These are phyloP conservation scores for Silybum marianum DNA, from an alignment of 129 eudicot genomes.

Conservation along the genomic window DNA sequence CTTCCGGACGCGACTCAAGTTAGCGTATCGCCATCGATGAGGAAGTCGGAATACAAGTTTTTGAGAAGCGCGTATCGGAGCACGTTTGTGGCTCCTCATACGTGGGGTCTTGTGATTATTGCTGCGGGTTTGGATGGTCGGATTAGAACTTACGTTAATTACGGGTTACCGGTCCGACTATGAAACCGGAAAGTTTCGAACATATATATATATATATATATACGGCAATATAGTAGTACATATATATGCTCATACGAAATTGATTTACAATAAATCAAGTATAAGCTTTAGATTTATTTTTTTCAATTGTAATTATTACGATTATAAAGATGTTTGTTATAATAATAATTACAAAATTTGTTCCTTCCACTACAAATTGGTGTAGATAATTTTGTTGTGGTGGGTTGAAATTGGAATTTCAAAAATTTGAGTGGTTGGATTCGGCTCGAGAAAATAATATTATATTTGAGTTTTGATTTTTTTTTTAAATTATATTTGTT, in stretches of 20 bases:
- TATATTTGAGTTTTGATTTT: too few species aligned
- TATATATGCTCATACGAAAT: background rate
- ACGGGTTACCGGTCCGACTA: slow-evolving; percentile 61
- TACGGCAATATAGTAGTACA: background rate
- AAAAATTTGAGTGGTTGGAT: too few species aligned
- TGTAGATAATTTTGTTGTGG: too few species aligned
- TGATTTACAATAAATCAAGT: background rate
- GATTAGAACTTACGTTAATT: slow-evolving; percentile 70
- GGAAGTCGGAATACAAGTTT: slow-evolving; percentile 26
- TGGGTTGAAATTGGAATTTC: too few species aligned
- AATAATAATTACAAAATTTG: background rate
- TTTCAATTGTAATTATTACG: background rate
- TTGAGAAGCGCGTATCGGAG: slow-evolving; percentile 18
- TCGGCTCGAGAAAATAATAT: too few species aligned
- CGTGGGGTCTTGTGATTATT: slow-evolving; percentile 84
- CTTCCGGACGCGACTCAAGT: slow-evolving; percentile 48
- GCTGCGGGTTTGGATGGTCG: slow-evolving; percentile 69
- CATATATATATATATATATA: background rate
- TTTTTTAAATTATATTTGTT: too few species aligned
- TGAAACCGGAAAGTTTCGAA: slow-evolving; percentile 21
- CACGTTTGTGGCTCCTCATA: slow-evolving; percentile 34
- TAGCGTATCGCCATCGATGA: slow-evolving; percentile 30
- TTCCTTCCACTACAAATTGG: background rate
- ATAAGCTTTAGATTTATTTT: background rate
- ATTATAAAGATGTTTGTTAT: background rate